Evolutionary conservation across 768 basidiomycete species (phyloP).

Genomic region (Tylopilus rubrobrunneus): DNA sequence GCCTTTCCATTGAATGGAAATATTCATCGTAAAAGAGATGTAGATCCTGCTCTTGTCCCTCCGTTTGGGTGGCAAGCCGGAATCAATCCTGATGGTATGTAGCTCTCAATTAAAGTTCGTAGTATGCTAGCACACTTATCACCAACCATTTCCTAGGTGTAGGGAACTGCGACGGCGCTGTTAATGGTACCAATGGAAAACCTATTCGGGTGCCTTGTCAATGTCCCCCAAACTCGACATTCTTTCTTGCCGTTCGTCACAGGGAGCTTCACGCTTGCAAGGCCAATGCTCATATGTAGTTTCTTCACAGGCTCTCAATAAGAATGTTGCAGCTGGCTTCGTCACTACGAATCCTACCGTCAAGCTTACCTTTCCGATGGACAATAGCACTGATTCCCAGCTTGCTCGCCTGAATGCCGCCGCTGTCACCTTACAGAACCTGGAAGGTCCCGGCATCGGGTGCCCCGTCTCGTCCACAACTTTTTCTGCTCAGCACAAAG

Average conservation of each 20-base stretch:
- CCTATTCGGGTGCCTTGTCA: constrained; percentile 60
- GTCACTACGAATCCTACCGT: constrained; percentile 65
- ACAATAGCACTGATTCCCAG: constrained; percentile 48
- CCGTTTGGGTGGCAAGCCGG: constrained; percentile 55
- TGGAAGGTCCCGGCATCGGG: constrained; percentile 62
- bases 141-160: constrained; percentile 35
- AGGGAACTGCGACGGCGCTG: constrained; percentile 67
- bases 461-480: constrained; percentile 68
- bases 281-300: background rate
- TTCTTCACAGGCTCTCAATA: constrained; percentile 37
- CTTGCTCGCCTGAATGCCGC: constrained; percentile 56
- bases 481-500: constrained; percentile 38
- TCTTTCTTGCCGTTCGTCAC: constrained; percentile 46
- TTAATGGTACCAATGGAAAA: constrained; percentile 51
- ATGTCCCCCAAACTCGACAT: constrained; percentile 55
- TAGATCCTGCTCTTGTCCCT: constrained; percentile 55
- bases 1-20: constrained; percentile 18
- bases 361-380: constrained; percentile 58
- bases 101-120: constrained; percentile 2
- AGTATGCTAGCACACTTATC: background rate
- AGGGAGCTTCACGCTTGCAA: background rate
- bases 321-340: constrained; percentile 57
- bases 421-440: constrained; percentile 68
- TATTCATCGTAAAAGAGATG: constrained; percentile 36
- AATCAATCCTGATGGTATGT: constrained; percentile 56